Conservation (phyloP, 108 stramenopile species). For the Skeletonema tropicum region DNA sequence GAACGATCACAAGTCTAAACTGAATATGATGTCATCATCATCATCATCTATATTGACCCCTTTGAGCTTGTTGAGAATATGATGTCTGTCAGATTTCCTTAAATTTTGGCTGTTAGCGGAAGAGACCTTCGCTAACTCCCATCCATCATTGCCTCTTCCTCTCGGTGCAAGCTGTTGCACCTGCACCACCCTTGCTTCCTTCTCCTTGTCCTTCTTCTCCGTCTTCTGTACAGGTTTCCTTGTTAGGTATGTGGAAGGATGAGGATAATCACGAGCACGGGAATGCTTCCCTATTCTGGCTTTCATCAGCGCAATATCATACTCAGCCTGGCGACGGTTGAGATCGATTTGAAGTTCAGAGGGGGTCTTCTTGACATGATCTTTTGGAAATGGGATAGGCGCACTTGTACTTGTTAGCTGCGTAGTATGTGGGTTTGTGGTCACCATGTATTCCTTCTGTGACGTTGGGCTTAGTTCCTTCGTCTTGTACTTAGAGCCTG, state of each 20-base stretch:
- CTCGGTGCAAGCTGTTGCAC: background rate
- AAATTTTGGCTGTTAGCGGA: background rate
- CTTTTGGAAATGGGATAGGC: too few relatives aligned
- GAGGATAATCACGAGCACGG: background rate
- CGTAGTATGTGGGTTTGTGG: too few relatives aligned
- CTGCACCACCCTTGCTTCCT: background rate
- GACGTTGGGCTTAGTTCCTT: too few relatives aligned
- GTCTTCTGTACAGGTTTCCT: background rate
- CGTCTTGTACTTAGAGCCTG: too few relatives aligned
- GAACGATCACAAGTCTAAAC: background rate
- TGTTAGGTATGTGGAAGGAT: background rate
- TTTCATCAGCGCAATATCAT: background rate
- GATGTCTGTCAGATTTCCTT: background rate
- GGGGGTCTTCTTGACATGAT: background rate
- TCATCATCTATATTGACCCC: background rate
- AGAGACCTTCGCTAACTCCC: background rate
- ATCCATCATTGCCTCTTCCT: background rate
- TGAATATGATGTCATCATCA: background rate
- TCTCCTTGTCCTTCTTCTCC: background rate
- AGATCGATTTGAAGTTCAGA: background rate
- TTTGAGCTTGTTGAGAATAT: background rate
- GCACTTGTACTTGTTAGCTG: too few relatives aligned
- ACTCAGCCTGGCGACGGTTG: background rate
- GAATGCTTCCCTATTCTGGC: background rate
- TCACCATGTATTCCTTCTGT: too few relatives aligned